phyloP scores from a whole-genome alignment of 192 early-diverging fungal genomes.

The Coemansia sp. region DNA sequence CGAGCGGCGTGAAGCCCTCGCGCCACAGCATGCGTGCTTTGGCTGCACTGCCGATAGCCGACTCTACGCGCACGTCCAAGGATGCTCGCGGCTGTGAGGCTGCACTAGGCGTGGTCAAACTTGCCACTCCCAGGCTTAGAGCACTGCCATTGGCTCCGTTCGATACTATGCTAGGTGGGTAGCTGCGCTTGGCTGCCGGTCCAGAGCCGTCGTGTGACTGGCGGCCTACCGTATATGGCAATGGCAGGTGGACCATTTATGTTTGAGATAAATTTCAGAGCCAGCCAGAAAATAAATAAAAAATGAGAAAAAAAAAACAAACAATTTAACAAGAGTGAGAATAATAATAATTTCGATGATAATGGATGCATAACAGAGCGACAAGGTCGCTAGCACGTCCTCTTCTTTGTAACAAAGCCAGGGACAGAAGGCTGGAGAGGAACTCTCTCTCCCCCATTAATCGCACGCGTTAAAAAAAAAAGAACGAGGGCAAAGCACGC shows the following conservation, averaged over 20 bases:
- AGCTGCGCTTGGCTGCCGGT: constrained; percentile 13
- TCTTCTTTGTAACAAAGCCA: not conserved
- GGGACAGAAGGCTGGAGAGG: not conserved
- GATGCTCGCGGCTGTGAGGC: constrained; percentile 8
- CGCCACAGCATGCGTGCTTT: constrained; percentile 60
- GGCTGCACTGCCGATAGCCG: constrained; percentile 32
- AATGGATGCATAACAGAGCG: not conserved
- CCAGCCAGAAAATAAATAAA: constrained; percentile 1
- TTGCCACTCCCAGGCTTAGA: not conserved
- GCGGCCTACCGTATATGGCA: constrained; percentile 23
- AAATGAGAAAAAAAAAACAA: not conserved
- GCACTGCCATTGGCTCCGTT: constrained; percentile 3
- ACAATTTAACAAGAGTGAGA: not conserved
- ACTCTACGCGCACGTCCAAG: constrained; percentile 27
- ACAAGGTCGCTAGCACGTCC: not conserved
- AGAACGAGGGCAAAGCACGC: not conserved
- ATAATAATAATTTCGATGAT: not conserved
- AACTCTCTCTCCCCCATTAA: not conserved
- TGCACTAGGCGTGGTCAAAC: not conserved
- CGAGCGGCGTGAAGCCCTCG: constrained; percentile 58
- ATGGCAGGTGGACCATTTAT: constrained; percentile 39
- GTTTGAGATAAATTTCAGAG: constrained; percentile 3
- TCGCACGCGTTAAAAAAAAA: not conserved
- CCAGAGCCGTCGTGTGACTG: constrained; percentile 27
- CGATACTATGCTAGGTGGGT: constrained; percentile 3